Conservation (phyloP, 192 early-diverging fungal genomes). For the Umbelopsis sp. region DNA sequence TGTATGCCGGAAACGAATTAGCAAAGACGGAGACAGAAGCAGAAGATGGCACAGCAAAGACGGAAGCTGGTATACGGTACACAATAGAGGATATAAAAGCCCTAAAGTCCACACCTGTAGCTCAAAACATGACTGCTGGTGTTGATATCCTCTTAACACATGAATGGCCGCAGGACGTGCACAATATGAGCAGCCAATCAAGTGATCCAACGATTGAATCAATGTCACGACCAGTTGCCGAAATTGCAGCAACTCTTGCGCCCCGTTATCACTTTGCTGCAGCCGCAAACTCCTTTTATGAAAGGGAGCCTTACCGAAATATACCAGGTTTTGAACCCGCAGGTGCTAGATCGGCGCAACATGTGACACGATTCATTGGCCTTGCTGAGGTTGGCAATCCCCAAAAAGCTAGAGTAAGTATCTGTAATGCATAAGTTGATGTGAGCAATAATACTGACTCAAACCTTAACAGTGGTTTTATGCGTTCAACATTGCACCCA, state of each 20-base stretch:
- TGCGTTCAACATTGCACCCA: slow-evolving; percentile 82
- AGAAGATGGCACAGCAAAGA: slow-evolving; percentile 25
- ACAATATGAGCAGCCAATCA: slow-evolving; percentile 25
- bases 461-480: slow-evolving; percentile 77
- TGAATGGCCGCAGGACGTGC: slow-evolving; percentile 76
- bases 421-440: background rate
- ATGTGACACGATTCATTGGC: slow-evolving; percentile 85
- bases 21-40: slow-evolving; percentile 13
- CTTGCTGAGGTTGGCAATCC: slow-evolving; percentile 67
- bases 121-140: slow-evolving; percentile 39
- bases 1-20: slow-evolving; percentile 17
- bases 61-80: slow-evolving; percentile 30
- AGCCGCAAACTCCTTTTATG: slow-evolving; percentile 69
- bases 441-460: background rate
- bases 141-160: slow-evolving; percentile 83
- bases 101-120: slow-evolving; percentile 29
- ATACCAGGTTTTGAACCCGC: slow-evolving; percentile 31
- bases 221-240: slow-evolving; percentile 42
- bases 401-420: slow-evolving; percentile 65
- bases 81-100: slow-evolving; percentile 36
- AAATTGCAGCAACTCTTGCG: slow-evolving; percentile 51
- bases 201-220: background rate
- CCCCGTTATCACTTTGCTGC: slow-evolving; percentile 92
- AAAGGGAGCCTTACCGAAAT: slow-evolving; percentile 84
- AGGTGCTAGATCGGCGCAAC: slow-evolving; percentile 41